Evolutionary conservation across 2,329 filamentous ascomycete species (phyloP).

Genomic region (Fusarium multiceps): DNA sequence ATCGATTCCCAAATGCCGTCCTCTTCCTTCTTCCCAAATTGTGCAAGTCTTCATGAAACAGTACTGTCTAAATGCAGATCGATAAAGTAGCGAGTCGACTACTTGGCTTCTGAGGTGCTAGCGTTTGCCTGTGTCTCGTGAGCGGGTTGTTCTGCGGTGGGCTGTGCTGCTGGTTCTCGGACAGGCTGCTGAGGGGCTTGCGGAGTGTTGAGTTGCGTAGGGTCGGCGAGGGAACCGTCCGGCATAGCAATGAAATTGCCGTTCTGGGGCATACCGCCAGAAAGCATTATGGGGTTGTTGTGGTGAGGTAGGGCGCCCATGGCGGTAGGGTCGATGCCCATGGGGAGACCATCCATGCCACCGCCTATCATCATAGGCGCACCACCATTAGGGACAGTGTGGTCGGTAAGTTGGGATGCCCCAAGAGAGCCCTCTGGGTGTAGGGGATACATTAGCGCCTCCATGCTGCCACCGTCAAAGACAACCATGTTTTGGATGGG

Average conservation of each 20-base stretch:
- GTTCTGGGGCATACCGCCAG: conserved; percentile 29
- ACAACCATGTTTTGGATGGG: conserved; percentile 95
- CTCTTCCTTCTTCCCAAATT: background rate
- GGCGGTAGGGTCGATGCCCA: conserved; percentile 41
- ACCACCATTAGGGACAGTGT: conserved; percentile 40
- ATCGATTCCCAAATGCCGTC: conserved; percentile 32
- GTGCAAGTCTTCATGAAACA: conserved; percentile 8
- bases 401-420: conserved; percentile 56
- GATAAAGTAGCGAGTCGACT: conserved; percentile 3
- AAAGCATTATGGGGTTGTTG: conserved; percentile 42
- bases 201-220: conserved; percentile 24
- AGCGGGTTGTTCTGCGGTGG: conserved; percentile 25
- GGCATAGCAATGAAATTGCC: conserved; percentile 33
- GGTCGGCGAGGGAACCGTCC: conserved; percentile 23
- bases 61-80: conserved; percentile 1
- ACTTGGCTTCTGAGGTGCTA: conserved; percentile 7
- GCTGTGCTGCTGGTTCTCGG: conserved; percentile 13
- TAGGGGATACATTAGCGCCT: conserved; percentile 82
- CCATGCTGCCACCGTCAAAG: conserved; percentile 86
- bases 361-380: conserved; percentile 40
- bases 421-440: conserved; percentile 74
- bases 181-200: conserved; percentile 13
- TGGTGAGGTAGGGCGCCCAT: conserved; percentile 44
- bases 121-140: conserved; percentile 17
- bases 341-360: conserved; percentile 39